Evolutionary conservation across 1,284 basidiomycete species (phyloP), one percentile per base, ranked within the genome.

Genomic region (Trichosporon inkin): DNA sequence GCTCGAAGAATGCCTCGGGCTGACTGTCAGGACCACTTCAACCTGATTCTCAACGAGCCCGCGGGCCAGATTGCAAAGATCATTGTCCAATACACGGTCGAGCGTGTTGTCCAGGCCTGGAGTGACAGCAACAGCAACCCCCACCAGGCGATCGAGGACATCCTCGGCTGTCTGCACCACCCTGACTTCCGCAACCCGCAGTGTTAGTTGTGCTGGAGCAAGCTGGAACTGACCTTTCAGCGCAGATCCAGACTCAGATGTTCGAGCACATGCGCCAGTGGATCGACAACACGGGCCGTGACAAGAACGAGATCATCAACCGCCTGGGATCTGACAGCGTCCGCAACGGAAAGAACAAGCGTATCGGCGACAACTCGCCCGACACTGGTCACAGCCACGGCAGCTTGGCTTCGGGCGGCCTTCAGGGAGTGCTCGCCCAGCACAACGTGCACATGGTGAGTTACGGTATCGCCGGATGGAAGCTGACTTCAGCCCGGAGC

Each of bases 161-260:
- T 90, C 60, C 78, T 92, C 6, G 81, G 88, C 67, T 88, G 86
- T 78, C 76, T 94, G 83, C 90, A 93, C 83, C 53, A 94, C 73
- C 91, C 90, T 8, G 88, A 90, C 69, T 94, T 90, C 81, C 84
- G 86, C 71, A 82, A 87, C 72, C 76, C 78, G 13, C 78, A 81
- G 67, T 76, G 71, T 75, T 38, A 64, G 71, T 58, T 28, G 1
- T 6, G 2, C 17, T 0, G 86, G 38, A 84, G 87, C 16, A 79
- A 86, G 55, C 73, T 88, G 8, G 80, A 85, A 65, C 86, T 85
- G 77, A 75, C 91, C 84, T 88, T 89, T 81, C 88, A 94, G 76
- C 88, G 0, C 81, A 84, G 63, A 83, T 94, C 32, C 92, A 94
- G 75, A 81, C 82, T 38, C 84, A 89, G 70, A 93, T 95, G 90